Conservation (phyloP, 441 rosid species). For the Aquilaria agallochum region DNA sequence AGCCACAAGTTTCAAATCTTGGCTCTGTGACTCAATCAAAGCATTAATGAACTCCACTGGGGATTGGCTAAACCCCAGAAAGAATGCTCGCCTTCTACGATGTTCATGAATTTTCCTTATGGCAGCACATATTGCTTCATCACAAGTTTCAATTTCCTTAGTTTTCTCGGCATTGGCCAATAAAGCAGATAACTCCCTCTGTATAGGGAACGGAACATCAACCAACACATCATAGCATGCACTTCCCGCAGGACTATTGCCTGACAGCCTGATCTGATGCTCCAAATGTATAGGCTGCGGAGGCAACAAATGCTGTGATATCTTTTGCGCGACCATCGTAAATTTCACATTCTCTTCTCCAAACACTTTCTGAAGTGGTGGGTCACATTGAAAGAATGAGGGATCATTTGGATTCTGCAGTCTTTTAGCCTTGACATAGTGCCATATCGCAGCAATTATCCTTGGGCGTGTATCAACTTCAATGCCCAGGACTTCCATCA, state of each 20-base stretch:
- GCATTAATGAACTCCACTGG: conserved; percentile 95
- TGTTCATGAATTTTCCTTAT: conserved; percentile 93
- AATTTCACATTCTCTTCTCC: conserved; percentile 88
- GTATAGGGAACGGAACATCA: conserved; percentile 85
- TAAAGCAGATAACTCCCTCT: conserved; percentile 73
- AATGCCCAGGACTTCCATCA: conserved; percentile 88
- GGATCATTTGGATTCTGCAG: conserved; percentile 89
- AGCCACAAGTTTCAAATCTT: conserved; percentile 76
- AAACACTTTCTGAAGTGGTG: conserved; percentile 83
- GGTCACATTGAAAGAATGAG: conserved; percentile 75
- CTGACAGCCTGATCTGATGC: conserved; percentile 90
- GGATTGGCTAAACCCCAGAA: conserved; percentile 94
- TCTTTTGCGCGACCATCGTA: conserved; percentile 80
- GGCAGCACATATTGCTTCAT: conserved; percentile 84
- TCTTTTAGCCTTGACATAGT: conserved; percentile 92
- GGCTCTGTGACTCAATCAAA: conserved; percentile 86
- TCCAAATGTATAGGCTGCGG: conserved; percentile 90
- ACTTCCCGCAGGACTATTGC: conserved; percentile 71
- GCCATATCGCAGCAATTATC: conserved; percentile 91
- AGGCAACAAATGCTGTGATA: conserved; percentile 66
- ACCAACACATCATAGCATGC: conserved; percentile 95
- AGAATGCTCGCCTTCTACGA: conserved; percentile 83
- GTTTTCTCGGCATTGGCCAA: conserved; percentile 82
- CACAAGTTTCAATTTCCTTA: conserved; percentile 91
- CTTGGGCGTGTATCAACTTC: conserved; percentile 94